Percentiles rank a stretch among this genome's conserved stretches.
Conservation (phyloP, 2,329 filamentous ascomycete genomes). For the Hymenoscyphus fructigenus region DNA sequence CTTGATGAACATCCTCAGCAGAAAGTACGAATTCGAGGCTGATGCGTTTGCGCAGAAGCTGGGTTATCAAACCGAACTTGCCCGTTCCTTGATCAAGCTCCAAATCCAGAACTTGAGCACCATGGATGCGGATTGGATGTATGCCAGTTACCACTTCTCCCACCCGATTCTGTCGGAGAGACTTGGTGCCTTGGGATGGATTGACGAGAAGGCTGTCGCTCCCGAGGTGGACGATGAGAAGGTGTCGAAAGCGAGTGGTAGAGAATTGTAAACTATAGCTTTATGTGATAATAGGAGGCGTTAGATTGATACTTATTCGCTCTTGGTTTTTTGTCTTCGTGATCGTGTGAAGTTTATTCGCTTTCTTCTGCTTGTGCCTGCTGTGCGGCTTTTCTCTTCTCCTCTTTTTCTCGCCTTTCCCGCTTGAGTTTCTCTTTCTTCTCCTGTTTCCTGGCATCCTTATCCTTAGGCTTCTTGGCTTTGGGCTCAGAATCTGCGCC, state of each 20-base stretch:
- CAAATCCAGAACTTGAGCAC: slow-evolving; percentile 97
- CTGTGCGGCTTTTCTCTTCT: slow-evolving; percentile 38
- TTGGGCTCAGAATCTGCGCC: slow-evolving; percentile 45
- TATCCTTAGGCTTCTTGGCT: slow-evolving; percentile 51
- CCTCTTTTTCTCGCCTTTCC: slow-evolving; percentile 61
- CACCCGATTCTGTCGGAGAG: slow-evolving; percentile 95
- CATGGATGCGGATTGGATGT: slow-evolving; percentile 99
- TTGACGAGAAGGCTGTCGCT: slow-evolving; percentile 56
- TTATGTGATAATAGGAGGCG: slow-evolving; percentile 10
- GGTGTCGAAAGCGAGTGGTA: slow-evolving; percentile 65
- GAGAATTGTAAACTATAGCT: slow-evolving; percentile 61
- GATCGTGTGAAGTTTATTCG: not conserved
- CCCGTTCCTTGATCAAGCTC: slow-evolving; percentile 88
- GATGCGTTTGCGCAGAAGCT: slow-evolving; percentile 84
- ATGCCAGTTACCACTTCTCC: slow-evolving; percentile 97
- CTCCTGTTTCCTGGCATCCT: slow-evolving; percentile 42
- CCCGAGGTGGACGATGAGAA: slow-evolving; percentile 47
- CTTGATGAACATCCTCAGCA: slow-evolving; percentile 91
- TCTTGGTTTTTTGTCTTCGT: not conserved
- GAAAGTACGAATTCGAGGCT: slow-evolving; percentile 94
- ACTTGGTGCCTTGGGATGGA: slow-evolving; percentile 87
- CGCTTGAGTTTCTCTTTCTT: slow-evolving; percentile 46
- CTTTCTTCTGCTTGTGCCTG: not conserved
- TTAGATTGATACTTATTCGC: not conserved
- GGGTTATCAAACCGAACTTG: slow-evolving; percentile 81